Conservation (phyloP, 805 yeast genomes). For the Saturnispora serradocipensis region DNA sequence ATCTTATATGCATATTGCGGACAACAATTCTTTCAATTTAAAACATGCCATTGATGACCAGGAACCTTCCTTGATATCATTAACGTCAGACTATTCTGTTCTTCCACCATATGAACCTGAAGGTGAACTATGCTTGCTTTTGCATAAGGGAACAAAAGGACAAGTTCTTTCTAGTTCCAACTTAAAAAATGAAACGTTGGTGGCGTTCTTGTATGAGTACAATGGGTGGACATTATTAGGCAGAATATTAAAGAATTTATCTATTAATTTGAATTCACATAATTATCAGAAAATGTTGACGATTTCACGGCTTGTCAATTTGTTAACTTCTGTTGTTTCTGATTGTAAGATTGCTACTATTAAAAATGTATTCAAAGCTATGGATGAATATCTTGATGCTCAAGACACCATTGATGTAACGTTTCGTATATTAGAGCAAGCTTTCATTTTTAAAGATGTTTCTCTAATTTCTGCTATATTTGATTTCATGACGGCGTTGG, state of each 20-base stretch:
- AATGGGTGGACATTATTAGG: constrained; percentile 89
- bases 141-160: constrained; percentile 55
- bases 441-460: constrained; percentile 47
- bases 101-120: constrained; percentile 42
- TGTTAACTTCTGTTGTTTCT: constrained; percentile 39
- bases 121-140: constrained; percentile 36
- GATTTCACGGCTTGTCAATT: constrained; percentile 39
- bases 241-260: constrained; percentile 58
- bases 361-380: constrained; percentile 21
- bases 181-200: constrained; percentile 24
- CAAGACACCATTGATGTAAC: constrained; percentile 41
- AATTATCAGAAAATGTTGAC: constrained; percentile 31
- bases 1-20: constrained; percentile 50
- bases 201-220: constrained; percentile 62
- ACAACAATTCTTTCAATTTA: constrained; percentile 30
- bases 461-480: constrained; percentile 37
- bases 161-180: constrained; percentile 25
- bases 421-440: constrained; percentile 58
- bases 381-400: constrained; percentile 30
- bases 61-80: constrained; percentile 39
- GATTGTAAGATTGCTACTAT: constrained; percentile 28
- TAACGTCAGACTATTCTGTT: constrained; percentile 34
- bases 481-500: constrained; percentile 39
- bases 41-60: constrained; percentile 42
- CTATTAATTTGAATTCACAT: constrained; percentile 30